Evolutionary conservation across 805 yeast genomes (phyloP).

Genomic region (Metschnikowia corniflorae): DNA sequence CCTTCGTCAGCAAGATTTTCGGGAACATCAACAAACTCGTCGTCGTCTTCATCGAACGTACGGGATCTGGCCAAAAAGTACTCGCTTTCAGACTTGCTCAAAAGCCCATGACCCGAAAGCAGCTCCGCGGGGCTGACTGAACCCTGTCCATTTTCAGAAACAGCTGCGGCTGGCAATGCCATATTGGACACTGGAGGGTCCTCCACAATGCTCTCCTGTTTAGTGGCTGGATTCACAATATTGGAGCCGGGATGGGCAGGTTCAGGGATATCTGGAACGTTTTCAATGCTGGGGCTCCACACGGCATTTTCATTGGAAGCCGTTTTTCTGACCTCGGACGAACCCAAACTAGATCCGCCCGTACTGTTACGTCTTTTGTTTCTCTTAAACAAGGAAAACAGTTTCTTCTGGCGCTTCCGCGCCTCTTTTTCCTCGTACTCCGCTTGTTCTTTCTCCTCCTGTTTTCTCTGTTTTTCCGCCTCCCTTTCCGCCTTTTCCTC

Average conservation of each 20-base stretch:
- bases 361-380: conserved; percentile 10
- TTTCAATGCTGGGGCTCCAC: no score
- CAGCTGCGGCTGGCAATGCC: no score
- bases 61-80: neutral
- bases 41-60: conserved; percentile 4
- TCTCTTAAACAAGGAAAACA: conserved; percentile 9
- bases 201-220: no score
- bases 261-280: no score
- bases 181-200: no score
- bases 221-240: no score
- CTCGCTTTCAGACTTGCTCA: no score
- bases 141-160: no score
- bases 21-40: conserved; percentile 18
- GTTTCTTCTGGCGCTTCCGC: conserved; percentile 9
- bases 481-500: conserved; percentile 9
- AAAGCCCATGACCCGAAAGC: no score
- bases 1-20: conserved; percentile 10
- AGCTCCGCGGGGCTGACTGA: no score
- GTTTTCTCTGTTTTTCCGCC: conserved; percentile 9
- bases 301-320: no score
- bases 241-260: no score
- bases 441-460: conserved; percentile 5
- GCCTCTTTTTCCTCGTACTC: conserved; percentile 8
- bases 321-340: conserved; percentile 3
- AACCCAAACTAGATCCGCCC: conserved; percentile 7